phyloP scores from a whole-genome alignment of 495 filamentous ascomycete genomes.

The Podospora appendiculata region DNA sequence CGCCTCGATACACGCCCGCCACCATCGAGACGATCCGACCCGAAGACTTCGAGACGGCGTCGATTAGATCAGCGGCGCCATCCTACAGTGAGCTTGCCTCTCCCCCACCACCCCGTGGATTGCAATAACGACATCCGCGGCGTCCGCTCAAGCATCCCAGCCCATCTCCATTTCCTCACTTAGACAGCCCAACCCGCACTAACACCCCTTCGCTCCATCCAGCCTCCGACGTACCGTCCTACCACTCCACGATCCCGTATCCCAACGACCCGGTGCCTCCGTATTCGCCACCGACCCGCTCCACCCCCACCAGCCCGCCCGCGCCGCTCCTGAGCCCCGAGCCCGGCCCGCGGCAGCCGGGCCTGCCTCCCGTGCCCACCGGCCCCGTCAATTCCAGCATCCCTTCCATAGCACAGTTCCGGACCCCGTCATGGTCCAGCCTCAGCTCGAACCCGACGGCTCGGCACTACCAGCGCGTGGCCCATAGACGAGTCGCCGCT shows the following conservation, averaged over 20 bases:
- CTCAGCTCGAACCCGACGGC: conserved; percentile 35
- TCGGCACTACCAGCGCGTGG: conserved; percentile 41
- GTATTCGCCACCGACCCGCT: conserved; percentile 29
- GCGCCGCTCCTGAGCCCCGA: conserved; percentile 9
- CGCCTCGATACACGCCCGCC: conserved; percentile 16
- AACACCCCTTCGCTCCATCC: not conserved
- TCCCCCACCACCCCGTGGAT: too few relatives aligned
- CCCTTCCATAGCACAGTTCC: conserved; percentile 31
- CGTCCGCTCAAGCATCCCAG: not conserved
- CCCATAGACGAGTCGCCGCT: conserved; percentile 35
- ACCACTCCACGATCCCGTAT: too few relatives aligned
- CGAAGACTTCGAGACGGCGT: conserved; percentile 46
- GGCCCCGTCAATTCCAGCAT: conserved; percentile 15
- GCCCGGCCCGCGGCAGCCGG: conserved; percentile 2
- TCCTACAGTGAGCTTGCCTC: conserved; percentile 37
- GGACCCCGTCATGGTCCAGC: conserved; percentile 36
- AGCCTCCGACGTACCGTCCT: conserved; percentile 43
- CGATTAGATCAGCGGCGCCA: conserved; percentile 43
- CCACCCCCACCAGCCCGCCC: conserved; percentile 25
- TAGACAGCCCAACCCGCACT: not conserved
- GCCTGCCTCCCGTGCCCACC: conserved; percentile 32
- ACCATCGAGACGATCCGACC: conserved; percentile 24
- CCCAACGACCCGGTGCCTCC: too few relatives aligned
- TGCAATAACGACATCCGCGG: too few relatives aligned
- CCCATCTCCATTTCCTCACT: not conserved